Evolutionary conservation across 495 filamentous ascomycete species (phyloP), one percentile per base, ranked within the genome.

Genomic region (Penicillium odoratum): DNA sequence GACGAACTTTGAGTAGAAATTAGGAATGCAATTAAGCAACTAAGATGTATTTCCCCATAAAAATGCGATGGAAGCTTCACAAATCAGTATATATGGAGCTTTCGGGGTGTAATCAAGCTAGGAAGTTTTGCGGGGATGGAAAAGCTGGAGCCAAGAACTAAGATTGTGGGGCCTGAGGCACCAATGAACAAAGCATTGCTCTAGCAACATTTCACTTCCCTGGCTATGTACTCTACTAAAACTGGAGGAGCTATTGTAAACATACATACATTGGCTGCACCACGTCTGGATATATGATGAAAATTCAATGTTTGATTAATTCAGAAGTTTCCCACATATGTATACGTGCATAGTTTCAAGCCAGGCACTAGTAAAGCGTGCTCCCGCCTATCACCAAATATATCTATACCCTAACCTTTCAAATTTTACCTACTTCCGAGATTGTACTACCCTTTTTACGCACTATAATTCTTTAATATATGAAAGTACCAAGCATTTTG

Each of bases 1-100:
- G 69, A 67, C 50, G 63, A 59, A 55, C 34, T 48, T 51, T 64
- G 65, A 58, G 61, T 61, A 40, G 52, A 29, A 36, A 49, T 29
- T 28, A 18, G 10, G 46, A 4, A 9, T 31, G 16, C 26, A 33
- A 18, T 55, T 43, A 21, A 45, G 51, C 28, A 13, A 8, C n/a
- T 10, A 21, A 15, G 9, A 11, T 9, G 11, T 3, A 28, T 7
- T 8, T 10, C 29, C 29, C 13, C n/a, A 25, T 36, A 11, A 3
- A 7, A 6, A 30, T 38, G n/a, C 8, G 30, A 36, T 36, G 40
- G 1, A 9, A 47, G 44, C 7, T 15, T 29, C 26, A 29, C 9
- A 11, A 18, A 45, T n/a, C 5, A 8, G 28, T 40, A 21, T 25
- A 30, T 48, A 11, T 16, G 42, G 36, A 13, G 29, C 25, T 28